Conservation (phyloP, 1,284 basidiomycete species). For the Puccinia horiana region DNA sequence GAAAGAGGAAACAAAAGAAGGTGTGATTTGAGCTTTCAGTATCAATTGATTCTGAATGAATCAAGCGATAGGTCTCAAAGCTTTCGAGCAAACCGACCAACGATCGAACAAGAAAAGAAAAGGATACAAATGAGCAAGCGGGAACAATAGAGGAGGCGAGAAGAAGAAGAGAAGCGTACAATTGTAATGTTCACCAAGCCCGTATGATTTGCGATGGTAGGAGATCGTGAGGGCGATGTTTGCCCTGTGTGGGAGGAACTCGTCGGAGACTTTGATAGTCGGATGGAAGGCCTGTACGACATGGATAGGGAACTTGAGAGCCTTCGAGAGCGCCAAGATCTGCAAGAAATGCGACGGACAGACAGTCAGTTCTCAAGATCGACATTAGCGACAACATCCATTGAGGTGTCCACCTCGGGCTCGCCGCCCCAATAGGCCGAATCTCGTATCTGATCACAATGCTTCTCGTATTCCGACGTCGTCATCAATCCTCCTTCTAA, state of each 20-base stretch:
- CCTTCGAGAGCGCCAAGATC: constrained; percentile 82
- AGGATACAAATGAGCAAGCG: constrained; percentile 17
- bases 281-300: constrained; percentile 83
- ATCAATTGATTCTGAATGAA: no score
- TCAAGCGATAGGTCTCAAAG: not conserved
- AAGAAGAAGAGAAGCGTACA: not conserved
- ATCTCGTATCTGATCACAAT: constrained; percentile 76
- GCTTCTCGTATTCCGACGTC: constrained; percentile 68
- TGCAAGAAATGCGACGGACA: constrained; percentile 50
- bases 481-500: constrained; percentile 73
- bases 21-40: no score
- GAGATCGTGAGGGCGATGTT: constrained; percentile 61
- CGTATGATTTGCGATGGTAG: constrained; percentile 88
- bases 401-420: constrained; percentile 68
- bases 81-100: not conserved
- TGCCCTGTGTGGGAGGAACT: constrained; percentile 57
- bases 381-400: not conserved
- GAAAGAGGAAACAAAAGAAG: no score
- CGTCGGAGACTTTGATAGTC: constrained; percentile 71
- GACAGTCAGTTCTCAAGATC: not conserved
- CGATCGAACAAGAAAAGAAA: not conserved
- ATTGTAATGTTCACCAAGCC: constrained; percentile 70
- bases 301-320: constrained; percentile 84
- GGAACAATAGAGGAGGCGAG: not conserved
- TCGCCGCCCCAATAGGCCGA: constrained; percentile 95